Evolutionary conservation across 306 rosid genomes (phyloP), one percentile per base, ranked within the genome.

Genomic region (Castanopsis chinensis): DNA sequence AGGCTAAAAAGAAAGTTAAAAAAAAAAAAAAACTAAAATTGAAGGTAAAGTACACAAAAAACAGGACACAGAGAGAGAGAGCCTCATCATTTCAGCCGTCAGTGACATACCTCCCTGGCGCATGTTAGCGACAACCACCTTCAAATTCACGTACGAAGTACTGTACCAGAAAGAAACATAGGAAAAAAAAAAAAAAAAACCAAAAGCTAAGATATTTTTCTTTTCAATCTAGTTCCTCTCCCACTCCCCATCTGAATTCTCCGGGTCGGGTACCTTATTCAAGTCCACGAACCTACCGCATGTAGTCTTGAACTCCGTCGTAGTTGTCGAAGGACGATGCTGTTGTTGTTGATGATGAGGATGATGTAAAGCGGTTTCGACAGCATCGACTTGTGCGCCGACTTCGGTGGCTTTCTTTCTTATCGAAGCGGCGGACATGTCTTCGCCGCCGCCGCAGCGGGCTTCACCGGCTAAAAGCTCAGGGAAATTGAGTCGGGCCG

Each of bases 351-450:
- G 71, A 18, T 69, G 78, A 18, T 20, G 69, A 35, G 78, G 92
- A 68, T 79, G 88, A n/a, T 73, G 79, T 35, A 78, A 43, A 6
- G 94, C 83, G 13, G 91, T 87, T 79, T 96, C 88, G 7, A 89
- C 86, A 7, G 99, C 99, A 68, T 93, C 99, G 6, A 93, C 99
- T 13, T 96, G 78, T 12, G 98, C 92, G 53, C 99, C 99, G 32
- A 93, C 99, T 85, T 93, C 99, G 5, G 94, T 87, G 6, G 99
- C 99, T 70, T 87, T 89, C 88, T 93, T 96, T 75, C 99, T 78
- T 3, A 96, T 96, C 0, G 88, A 78, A 58, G 97, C 99, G 3
- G 99, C 97, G 32, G 99, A 96, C 94, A 90, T 86, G 69, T 96
- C 93, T 54, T 67, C 81, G 52, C 57, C 72, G 10, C 32, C 78